These are phyloP conservation scores for Macrolepiota albuminosa DNA, from an alignment of 768 basidiomycete genomes.

Conservation along the genomic window DNA sequence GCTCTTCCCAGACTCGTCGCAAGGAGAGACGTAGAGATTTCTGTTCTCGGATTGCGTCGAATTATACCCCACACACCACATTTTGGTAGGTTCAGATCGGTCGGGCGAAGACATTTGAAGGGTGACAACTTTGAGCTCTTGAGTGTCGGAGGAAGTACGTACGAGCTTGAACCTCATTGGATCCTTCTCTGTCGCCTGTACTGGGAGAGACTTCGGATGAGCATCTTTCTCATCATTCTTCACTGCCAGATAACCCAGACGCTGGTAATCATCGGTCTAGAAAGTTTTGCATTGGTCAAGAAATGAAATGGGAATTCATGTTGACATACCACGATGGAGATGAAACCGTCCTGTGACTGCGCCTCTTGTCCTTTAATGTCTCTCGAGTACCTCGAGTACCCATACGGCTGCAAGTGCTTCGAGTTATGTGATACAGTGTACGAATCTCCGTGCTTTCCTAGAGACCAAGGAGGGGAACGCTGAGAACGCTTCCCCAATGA, in stretches of 20 bases:
- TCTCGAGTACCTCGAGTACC: slow-evolving; percentile 1
- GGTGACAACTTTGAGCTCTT: slow-evolving; percentile 28
- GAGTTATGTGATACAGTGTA: slow-evolving; percentile 19
- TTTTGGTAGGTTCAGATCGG: slow-evolving; percentile 26
- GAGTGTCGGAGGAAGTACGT: not conserved
- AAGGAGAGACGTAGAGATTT: slow-evolving; percentile 17
- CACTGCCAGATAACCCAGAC: slow-evolving; percentile 18
- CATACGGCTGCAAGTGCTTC: not conserved
- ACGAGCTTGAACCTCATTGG: slow-evolving; percentile 20
- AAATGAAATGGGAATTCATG: not conserved
- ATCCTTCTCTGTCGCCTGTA: slow-evolving; percentile 47
- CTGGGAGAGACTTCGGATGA: slow-evolving; percentile 21
- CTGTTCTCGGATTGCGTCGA: not conserved
- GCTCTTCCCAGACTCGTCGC: not conserved
- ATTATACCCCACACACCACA: slow-evolving; percentile 50
- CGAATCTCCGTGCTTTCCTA: slow-evolving; percentile 15
- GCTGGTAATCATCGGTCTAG: slow-evolving; percentile 6
- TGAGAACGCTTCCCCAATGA: no score
- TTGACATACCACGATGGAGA: slow-evolving; percentile 45
- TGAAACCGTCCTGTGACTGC: slow-evolving; percentile 29
- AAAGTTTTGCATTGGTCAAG: not conserved
- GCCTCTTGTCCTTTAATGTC: not conserved
- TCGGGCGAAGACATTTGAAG: slow-evolving; percentile 25
- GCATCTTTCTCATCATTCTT: not conserved
- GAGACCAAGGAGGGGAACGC: not conserved